Conservation (phyloP, 1,284 basidiomycete genomes). For the Amylostereum areolatum region DNA sequence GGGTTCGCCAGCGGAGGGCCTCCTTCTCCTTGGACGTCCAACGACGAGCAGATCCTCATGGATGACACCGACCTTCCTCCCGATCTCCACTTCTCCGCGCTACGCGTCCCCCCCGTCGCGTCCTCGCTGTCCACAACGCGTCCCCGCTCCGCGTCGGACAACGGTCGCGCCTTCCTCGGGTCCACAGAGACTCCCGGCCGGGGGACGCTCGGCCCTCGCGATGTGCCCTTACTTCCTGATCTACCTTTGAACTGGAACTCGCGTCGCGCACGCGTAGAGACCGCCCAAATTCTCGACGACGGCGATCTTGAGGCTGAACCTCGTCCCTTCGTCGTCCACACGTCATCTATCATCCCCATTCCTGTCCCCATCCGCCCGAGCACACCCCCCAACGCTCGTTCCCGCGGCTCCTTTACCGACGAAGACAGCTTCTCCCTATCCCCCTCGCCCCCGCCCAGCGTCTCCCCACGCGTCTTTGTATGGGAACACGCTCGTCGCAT, state of each 20-base stretch:
- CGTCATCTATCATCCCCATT: not conserved
- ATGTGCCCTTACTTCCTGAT: not conserved
- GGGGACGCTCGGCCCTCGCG: not conserved
- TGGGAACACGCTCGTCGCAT: constrained; percentile 2
- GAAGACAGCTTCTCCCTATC: constrained; percentile 1
- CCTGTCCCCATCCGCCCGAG: constrained; percentile 2
- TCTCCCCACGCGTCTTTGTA: constrained; percentile 9
- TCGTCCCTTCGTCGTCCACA: not conserved
- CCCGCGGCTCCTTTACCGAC: not conserved
- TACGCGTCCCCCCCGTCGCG: not conserved
- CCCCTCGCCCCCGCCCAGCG: constrained; percentile 11
- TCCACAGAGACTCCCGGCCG: not conserved
- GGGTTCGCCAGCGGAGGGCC: not conserved
- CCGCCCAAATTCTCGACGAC: not conserved
- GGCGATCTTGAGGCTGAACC: not conserved
- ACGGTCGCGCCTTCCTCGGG: not conserved
- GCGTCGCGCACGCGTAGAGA: not conserved
- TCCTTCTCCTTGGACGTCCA: not conserved
- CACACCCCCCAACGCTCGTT: not conserved
- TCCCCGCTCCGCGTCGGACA: not conserved
- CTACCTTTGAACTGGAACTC: not conserved
- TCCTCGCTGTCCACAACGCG: not conserved
- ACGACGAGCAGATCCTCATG: not conserved
- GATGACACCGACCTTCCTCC: not conserved
- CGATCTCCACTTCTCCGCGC: not conserved